Evolutionary conservation across 495 filamentous ascomycete species (phyloP).

Genomic region (Hypoxylon lenormandii): DNA sequence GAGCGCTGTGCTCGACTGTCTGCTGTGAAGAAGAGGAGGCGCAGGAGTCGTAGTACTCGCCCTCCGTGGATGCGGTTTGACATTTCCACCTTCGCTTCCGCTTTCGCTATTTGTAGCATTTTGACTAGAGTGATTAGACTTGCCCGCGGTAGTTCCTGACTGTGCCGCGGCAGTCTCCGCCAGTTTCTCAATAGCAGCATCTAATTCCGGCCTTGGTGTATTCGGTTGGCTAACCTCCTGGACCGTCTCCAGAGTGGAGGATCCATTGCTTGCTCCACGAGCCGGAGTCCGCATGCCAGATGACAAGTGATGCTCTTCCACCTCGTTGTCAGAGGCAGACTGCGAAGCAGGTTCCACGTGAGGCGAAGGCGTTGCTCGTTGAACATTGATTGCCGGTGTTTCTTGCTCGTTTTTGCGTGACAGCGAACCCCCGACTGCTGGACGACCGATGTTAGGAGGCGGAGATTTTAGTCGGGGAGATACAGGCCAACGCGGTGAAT

Average conservation of each 20-base stretch:
- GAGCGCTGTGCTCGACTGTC: conserved; percentile 59
- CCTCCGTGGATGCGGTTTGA: conserved; percentile 50
- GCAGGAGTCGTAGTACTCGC: conserved; percentile 52
- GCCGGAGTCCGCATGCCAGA: conserved; percentile 72
- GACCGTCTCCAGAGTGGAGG: conserved; percentile 86
- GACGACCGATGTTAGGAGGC: conserved; percentile 66
- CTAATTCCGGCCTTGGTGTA: conserved; percentile 67
- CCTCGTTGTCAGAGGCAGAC: conserved; percentile 60
- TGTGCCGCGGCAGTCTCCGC: conserved; percentile 63
- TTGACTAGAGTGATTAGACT: conserved; percentile 50
- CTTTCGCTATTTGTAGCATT: conserved; percentile 65
- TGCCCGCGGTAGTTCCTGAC: conserved; percentile 50
- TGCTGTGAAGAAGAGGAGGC: conserved; percentile 57
- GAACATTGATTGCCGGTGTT: conserved; percentile 66
- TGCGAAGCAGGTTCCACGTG: conserved; percentile 54
- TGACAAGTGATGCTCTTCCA: conserved; percentile 65
- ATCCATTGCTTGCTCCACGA: conserved; percentile 73
- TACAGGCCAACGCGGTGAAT: conserved; percentile 72
- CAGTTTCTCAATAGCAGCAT: conserved; percentile 61
- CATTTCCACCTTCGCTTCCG: conserved; percentile 71
- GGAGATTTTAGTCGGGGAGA: conserved; percentile 76
- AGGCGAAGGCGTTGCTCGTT: conserved; percentile 62
- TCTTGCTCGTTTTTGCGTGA: conserved; percentile 62
- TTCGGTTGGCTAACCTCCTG: conserved; percentile 87
- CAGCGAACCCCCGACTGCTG: conserved; percentile 53